Evolutionary conservation across 2,329 filamentous ascomycete genomes (phyloP), one percentile per base, ranked within the genome.

Genomic region (Harringtonia lauricola): DNA sequence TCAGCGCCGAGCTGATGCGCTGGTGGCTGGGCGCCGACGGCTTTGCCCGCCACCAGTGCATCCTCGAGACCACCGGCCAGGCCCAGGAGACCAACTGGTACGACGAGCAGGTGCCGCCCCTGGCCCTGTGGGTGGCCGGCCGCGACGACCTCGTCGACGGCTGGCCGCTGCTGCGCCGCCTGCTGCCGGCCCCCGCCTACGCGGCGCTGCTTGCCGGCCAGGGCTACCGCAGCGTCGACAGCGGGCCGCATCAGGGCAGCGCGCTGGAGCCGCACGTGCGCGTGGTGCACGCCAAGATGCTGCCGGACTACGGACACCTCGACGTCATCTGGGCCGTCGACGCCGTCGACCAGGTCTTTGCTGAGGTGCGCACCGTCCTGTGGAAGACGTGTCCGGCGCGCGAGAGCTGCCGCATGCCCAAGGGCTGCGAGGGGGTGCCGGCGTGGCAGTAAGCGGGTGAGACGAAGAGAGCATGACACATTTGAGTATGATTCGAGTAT

Each of bases 261-360:
- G 84, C 83, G 0, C 71, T 85, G 22, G 90, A 96, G 60, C 90
- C 90, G 2, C 71, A 86, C 55, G 86, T 94, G 9, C 68, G 74
- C 33, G 65, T 95, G 6, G 85, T 95, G 5, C 85, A 95, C 62
- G 74, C 75, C 49, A 94, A 86, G 57, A 68, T 94, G 19, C 83
- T 95, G 36, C 79, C 86, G 3, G 86, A 83, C 38, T 94, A 95
- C 59, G 90, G 95, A 64, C 90, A 96, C 62, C 71, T 96, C 5
- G 90, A 95, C 63, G 86, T 95, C 2, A 79, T 96, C 31, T 95
- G 90, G 90, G 88, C 89, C 0, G 86, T 95, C 70, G 88, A 95
- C 56, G 79, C 80, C 0, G 77, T 88, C 15, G 81, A 90, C 39
- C 76, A 90, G 59, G 85, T 95, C 1, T 92, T 89, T 6, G 71